Conservation (phyloP, 345 rosid species). For the Acer saccharum region DNA sequence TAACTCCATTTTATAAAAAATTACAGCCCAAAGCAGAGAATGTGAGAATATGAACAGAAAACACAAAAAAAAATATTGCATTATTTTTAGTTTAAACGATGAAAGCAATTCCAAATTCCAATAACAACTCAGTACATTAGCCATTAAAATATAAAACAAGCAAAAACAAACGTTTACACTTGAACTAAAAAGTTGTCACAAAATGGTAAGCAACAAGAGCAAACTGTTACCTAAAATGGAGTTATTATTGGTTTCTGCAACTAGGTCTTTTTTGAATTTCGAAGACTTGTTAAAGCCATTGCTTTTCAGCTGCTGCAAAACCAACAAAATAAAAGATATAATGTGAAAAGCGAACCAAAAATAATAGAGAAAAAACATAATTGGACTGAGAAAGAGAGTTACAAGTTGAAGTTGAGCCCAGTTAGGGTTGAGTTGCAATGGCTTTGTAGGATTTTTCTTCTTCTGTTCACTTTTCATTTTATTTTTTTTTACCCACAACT, state of each 20-base stretch:
- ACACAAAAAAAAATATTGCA: not conserved
- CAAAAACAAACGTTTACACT: too few relatives aligned
- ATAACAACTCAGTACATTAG: not conserved
- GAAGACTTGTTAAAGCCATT: slow-evolving; percentile 15
- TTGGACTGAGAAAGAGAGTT: not conserved
- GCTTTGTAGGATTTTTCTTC: slow-evolving; percentile 13
- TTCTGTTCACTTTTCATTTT: slow-evolving; percentile 8
- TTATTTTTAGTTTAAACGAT: not conserved
- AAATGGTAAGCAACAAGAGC: not conserved
- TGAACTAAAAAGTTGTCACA: not conserved
- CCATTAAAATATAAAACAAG: not conserved
- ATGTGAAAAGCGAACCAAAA: not conserved
- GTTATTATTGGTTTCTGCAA: not conserved
- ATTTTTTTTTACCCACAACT: not conserved
- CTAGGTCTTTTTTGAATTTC: not conserved
- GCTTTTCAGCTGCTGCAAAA: slow-evolving; percentile 22
- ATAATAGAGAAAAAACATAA: not conserved
- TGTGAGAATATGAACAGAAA: not conserved
- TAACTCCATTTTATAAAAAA: not conserved
- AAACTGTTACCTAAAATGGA: slow-evolving; percentile 12
- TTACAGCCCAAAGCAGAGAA: not conserved
- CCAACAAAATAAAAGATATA: not conserved
- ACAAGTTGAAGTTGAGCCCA: slow-evolving; percentile 25
- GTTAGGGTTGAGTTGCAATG: slow-evolving; percentile 16
- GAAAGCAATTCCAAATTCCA: not conserved